Evolutionary conservation across 129 eudicot genomes (phyloP).

Genomic region (Dittrichia graveolens): DNA sequence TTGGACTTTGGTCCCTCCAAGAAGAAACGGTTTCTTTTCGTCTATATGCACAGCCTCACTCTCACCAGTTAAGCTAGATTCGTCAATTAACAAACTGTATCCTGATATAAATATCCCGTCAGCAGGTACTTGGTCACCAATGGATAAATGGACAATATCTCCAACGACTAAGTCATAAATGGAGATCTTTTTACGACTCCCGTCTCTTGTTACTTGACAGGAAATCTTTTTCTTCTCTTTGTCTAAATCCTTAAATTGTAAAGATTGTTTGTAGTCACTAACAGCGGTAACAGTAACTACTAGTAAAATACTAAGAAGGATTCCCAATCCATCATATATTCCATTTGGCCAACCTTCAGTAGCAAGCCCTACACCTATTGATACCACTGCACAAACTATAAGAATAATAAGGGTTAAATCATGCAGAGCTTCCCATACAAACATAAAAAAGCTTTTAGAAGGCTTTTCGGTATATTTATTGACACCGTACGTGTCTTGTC

Average conservation of each 20-base stretch:
- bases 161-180: slow-evolving; percentile 89
- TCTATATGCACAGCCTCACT: slow-evolving; percentile 57
- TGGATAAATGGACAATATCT: slow-evolving; percentile 74
- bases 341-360: slow-evolving; percentile 91
- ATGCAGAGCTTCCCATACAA: slow-evolving; percentile 92
- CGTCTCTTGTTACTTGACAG: slow-evolving; percentile 84
- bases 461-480: slow-evolving; percentile 87
- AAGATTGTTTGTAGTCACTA: slow-evolving; percentile 86
- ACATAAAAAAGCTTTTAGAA: slow-evolving; percentile 68
- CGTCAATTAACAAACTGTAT: slow-evolving; percentile 70
- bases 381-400: slow-evolving; percentile 85
- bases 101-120: slow-evolving; percentile 91
- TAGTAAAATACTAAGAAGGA: slow-evolving; percentile 65
- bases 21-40: slow-evolving; percentile 70
- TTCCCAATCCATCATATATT: slow-evolving; percentile 84
- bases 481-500: slow-evolving; percentile 73
- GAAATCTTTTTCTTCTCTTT: slow-evolving; percentile 87
- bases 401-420: slow-evolving; percentile 86
- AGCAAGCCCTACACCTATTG: slow-evolving; percentile 82
- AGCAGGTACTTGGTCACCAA: slow-evolving; percentile 90
- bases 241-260: slow-evolving; percentile 85
- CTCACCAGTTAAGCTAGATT: slow-evolving; percentile 90
- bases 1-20: slow-evolving; percentile 86
- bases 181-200: slow-evolving; percentile 68
- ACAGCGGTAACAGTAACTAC: slow-evolving; percentile 84